Evolutionary conservation across 2,329 filamentous ascomycete species (phyloP), one percentile per base, ranked within the genome.

Genomic region (Daldinia sp.): DNA sequence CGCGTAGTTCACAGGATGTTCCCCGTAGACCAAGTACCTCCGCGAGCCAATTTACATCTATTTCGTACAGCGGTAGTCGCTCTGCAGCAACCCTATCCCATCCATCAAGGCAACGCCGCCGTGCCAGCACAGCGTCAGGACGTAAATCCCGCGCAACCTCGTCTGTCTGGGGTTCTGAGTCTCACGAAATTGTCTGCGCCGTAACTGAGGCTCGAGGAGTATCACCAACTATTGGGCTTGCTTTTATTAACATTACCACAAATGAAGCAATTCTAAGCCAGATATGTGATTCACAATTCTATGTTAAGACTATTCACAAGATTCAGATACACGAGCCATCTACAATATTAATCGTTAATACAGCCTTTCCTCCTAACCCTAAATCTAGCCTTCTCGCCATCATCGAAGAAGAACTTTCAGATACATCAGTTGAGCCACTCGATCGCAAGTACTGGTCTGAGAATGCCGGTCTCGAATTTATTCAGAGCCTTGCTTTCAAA

Each of bases 221-320:
- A 4, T 90, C 92, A 23, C 93, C 94, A 0, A 92, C 90, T 0
- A 90, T 98, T 1, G 94, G 95, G 0, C 84, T 97, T 44, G 93
- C 93, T 2, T 94, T 98, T 76, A 85, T 98, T 76, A 97, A 98
- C 75, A 84, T 97, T 2, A 90, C 93, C 46, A 94, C 93, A 2
- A 92, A 92, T 42, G 93, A 97, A 80, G 92, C 89, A 15, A 89
- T 94, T 30, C 85, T 98, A 42, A 97, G 93, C 76, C 93, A 98
- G 76, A 95, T 98, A 71, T 94, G 92, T 76, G 95, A 98, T 79
- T 97, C 91, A 63, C 94, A 97, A 78, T 97, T 94, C 37, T 98
- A 97, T 77, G 90, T 94, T 64, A 91, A 90, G 76, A 97, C 94
- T 0, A 84, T 97, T 33, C 93, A 97, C 79, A 97, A 98, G 78